These are phyloP conservation scores for Agaricus bisporus DNA, from an alignment of 768 basidiomycete genomes.

Conservation along the genomic window DNA sequence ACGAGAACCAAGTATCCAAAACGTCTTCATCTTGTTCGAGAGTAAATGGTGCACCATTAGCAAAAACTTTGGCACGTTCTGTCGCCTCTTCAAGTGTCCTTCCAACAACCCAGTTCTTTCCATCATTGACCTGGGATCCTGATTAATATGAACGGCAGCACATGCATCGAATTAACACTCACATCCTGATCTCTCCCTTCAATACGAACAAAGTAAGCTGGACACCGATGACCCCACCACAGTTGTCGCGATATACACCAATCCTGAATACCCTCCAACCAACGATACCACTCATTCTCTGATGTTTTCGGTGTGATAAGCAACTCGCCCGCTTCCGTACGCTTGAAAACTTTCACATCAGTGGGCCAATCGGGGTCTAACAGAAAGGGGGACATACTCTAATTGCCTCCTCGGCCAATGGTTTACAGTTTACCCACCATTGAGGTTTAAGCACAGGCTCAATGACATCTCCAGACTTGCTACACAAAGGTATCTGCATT, in stretches of 20 bases:
- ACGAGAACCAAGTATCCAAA: constrained; percentile 99
- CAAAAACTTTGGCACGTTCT: constrained; percentile 63
- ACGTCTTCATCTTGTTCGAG: constrained; percentile 96
- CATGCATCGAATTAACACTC: constrained; percentile 16
- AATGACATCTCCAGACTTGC: constrained; percentile 95
- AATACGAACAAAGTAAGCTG: constrained; percentile 87
- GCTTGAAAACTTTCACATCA: constrained; percentile 35
- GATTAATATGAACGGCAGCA: not conserved
- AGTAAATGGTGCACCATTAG: constrained; percentile 59
- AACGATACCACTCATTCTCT: constrained; percentile 93
- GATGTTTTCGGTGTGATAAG: constrained; percentile 77
- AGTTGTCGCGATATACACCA: constrained; percentile 99
- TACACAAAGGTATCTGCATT: constrained; percentile 87
- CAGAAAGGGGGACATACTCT: constrained; percentile 40
- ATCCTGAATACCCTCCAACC: constrained; percentile 93
- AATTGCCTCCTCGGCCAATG: constrained; percentile 84
- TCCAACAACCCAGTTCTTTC: constrained; percentile 89
- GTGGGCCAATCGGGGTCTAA: too few relatives aligned
- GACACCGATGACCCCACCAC: constrained; percentile 98
- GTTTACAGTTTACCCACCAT: constrained; percentile 97
- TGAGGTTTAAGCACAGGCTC: constrained; percentile 95
- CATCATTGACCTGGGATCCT: constrained; percentile 48
- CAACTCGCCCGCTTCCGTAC: constrained; percentile 84
- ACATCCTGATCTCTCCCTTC: constrained; percentile 72
- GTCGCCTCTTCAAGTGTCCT: constrained; percentile 72